Evolutionary conservation across 495 filamentous ascomycete genomes (phyloP), one percentile per base, ranked within the genome.

Genomic region (Chaetomium fimeti): DNA sequence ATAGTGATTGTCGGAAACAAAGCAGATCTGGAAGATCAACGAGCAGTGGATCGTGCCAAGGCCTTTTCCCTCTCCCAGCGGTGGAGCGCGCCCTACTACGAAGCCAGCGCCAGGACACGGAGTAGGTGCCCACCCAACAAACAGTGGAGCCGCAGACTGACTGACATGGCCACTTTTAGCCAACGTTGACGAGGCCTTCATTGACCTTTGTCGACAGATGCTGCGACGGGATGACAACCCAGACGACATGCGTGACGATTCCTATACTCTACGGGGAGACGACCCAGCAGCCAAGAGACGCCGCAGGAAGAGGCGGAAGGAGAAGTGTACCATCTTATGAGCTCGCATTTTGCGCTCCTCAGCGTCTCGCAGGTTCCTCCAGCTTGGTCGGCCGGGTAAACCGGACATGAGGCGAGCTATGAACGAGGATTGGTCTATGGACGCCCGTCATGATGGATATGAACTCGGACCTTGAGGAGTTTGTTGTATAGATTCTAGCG

Each of bases 1-100:
- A 88, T 98, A 61, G 94, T 98, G 28, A 93, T 98, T 52, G 93
- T 97, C 38, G 94, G 94, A 67, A 98, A 98, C 81, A 98, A 98
- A 76, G 91, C 89, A 32, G 94, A 98, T 71, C 85, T 98, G 15
- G 92, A 96, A 76, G 92, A 96, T 71, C 90, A 96, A 71, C 88
- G 94, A 40, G 85, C 84, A 20, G 92, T 98, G 29, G 88, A 90
- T 24, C 86, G 92, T 22, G 84, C 88, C 49, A 88, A 87, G 63
- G 94, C 92, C 22, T 97, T 97, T 73, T 77, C 85, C n/a, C 81
- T 97, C 58, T 91, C 89, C 20, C 90, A 95, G 71, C 87, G 82
- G 69, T 98, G 94, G 94, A 89, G 89, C 47, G 90, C 89, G 29
- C 95, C 94, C 3, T 97, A 97, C 75, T 98, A 98, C 74, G 94